A percentile compares a stretch with the other conserved stretches of the same genome.
Evolutionary conservation across 257 asterid genomes (phyloP).

Genomic region (Solanum appendiculatum): DNA sequence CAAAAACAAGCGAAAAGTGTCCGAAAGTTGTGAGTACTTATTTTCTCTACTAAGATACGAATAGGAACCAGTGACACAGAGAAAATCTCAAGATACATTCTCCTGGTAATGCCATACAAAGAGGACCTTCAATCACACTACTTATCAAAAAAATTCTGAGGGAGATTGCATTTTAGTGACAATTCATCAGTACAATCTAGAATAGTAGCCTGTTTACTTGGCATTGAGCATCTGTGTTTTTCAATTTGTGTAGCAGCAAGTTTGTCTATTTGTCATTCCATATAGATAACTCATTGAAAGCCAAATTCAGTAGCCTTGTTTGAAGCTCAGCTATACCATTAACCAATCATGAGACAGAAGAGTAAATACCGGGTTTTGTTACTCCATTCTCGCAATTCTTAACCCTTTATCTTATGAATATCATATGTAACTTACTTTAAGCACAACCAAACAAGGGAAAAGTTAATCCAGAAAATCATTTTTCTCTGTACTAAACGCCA

Average conservation of each 20-base stretch:
- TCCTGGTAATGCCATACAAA: neutral
- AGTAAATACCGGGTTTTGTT: neutral
- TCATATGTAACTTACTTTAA: neutral
- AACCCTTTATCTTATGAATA: neutral
- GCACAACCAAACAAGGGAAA: neutral
- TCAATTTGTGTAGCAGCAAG: neutral
- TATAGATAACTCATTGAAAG: neutral
- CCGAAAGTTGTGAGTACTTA: neutral
- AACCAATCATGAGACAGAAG: neutral
- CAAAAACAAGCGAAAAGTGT: neutral
- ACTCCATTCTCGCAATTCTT: neutral
- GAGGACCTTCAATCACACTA: neutral
- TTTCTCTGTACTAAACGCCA: neutral
- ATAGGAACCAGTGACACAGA: neutral
- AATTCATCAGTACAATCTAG: neutral
- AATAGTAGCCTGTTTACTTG: neutral
- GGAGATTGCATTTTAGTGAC: neutral
- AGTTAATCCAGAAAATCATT: neutral
- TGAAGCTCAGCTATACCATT: neutral
- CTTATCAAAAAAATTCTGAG: no score
- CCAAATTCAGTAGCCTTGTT: neutral
- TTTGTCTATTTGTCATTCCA: neutral
- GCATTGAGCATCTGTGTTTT: neutral
- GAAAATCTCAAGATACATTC: neutral
- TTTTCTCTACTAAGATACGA: neutral